These are phyloP conservation scores for Begonia loranthoides DNA, from an alignment of 306 rosid genomes.

Conservation along the genomic window DNA sequence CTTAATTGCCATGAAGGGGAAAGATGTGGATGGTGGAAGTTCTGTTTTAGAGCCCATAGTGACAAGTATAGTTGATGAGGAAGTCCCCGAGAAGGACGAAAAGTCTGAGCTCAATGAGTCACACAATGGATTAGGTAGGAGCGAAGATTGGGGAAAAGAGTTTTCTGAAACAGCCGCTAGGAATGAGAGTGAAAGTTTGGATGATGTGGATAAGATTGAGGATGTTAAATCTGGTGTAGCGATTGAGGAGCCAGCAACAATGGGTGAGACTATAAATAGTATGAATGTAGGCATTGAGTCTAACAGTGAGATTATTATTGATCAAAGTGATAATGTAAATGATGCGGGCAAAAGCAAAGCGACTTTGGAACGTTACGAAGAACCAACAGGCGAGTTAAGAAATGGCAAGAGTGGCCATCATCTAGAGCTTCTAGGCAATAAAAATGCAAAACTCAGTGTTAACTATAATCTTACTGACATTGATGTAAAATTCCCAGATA, in stretches of 20 bases:
- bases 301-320: slow-evolving; percentile 13
- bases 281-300: slow-evolving; percentile 19
- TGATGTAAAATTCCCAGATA: slow-evolving; percentile 15
- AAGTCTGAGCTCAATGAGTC: slow-evolving; percentile 11
- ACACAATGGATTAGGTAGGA: slow-evolving; percentile 8
- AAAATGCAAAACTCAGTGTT: slow-evolving; percentile 11
- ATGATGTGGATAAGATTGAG: slow-evolving; percentile 16
- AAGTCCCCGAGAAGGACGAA: slow-evolving; percentile 14
- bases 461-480: slow-evolving; percentile 4
- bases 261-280: slow-evolving; percentile 14
- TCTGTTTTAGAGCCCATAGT: too few relatives aligned
- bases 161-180: slow-evolving; percentile 16
- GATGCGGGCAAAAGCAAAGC: slow-evolving; percentile 15
- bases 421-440: slow-evolving; percentile 20
- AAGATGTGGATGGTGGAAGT: slow-evolving; percentile 3
- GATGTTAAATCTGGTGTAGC: slow-evolving; percentile 6
- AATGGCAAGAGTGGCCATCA: slow-evolving; percentile 15
- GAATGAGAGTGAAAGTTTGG: slow-evolving; percentile 12
- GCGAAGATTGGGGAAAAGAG: slow-evolving; percentile 26
- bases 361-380: slow-evolving; percentile 16
- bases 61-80: too few relatives aligned
- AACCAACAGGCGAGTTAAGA: slow-evolving; percentile 7
- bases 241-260: slow-evolving; percentile 11
- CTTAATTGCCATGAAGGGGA: slow-evolving; percentile 11
- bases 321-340: slow-evolving; percentile 5